Evolutionary conservation across 2,329 filamentous ascomycete genomes (phyloP).

Genomic region (Apiospora saccharicola): DNA sequence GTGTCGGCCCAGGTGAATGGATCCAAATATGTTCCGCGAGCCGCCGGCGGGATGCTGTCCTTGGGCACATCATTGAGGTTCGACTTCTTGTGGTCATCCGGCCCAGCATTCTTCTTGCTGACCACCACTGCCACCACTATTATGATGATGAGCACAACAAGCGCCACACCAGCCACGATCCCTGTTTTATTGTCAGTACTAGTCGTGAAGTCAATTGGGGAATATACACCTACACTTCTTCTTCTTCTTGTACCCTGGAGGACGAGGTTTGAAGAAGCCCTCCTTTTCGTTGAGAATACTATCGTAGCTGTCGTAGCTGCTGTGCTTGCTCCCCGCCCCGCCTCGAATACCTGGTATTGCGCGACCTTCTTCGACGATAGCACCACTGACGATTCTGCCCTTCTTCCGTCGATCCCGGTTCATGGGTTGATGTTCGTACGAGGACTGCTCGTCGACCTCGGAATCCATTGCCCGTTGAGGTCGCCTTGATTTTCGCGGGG

Average conservation of each 20-base stretch:
- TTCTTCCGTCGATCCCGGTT: slow-evolving; percentile 54
- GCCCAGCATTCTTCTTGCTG: slow-evolving; percentile 63
- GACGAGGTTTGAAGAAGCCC: slow-evolving; percentile 49
- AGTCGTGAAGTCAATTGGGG: slow-evolving; percentile 30
- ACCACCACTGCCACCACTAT: slow-evolving; percentile 72
- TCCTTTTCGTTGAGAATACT: slow-evolving; percentile 58
- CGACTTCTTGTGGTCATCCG: slow-evolving; percentile 45
- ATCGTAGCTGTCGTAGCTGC: slow-evolving; percentile 59
- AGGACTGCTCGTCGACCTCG: slow-evolving; percentile 38
- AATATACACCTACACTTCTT: slow-evolving; percentile 62
- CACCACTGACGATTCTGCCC: slow-evolving; percentile 73
- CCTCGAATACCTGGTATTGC: slow-evolving; percentile 51
- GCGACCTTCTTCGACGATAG: slow-evolving; percentile 72
- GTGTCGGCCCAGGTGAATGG: slow-evolving; percentile 94
- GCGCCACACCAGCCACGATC: slow-evolving; percentile 61
- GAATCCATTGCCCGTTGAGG: slow-evolving; percentile 29
- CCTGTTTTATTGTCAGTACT: slow-evolving; percentile 48
- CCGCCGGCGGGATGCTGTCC: slow-evolving; percentile 67
- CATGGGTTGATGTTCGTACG: slow-evolving; percentile 44
- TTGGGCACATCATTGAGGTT: slow-evolving; percentile 61
- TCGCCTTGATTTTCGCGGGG: slow-evolving; percentile 33
- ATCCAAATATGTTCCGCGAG: slow-evolving; percentile 80
- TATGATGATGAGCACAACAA: slow-evolving; percentile 69
- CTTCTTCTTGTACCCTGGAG: slow-evolving; percentile 61
- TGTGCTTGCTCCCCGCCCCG: slow-evolving; percentile 45